A percentile compares a stretch with the other conserved stretches of the same genome.
Evolutionary conservation across 2,329 filamentous ascomycete genomes (phyloP).

Genomic region (Emmonsiellopsis sp.): DNA sequence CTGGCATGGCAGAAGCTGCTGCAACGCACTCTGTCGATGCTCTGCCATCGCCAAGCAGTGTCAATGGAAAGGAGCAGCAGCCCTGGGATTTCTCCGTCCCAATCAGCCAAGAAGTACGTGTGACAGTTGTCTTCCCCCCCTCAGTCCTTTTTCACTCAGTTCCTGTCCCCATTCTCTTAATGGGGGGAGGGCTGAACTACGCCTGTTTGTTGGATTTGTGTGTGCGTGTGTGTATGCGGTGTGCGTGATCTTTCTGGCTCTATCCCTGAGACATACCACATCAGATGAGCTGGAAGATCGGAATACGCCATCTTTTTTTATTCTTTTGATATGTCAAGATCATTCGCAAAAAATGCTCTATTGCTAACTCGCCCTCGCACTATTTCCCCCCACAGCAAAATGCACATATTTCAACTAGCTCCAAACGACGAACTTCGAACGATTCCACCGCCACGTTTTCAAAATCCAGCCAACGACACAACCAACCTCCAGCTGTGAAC

Average conservation of each 20-base stretch:
- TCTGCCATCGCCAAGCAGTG: constrained; percentile 27
- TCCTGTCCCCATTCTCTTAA: constrained; percentile 2
- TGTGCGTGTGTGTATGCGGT: not conserved
- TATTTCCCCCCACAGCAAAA: constrained; percentile 2
- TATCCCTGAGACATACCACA: not conserved
- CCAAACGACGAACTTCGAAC: constrained; percentile 27
- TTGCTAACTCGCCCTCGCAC: not conserved
- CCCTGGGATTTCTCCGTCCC: constrained; percentile 33
- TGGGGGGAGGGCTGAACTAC: not conserved
- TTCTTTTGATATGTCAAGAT: not conserved
- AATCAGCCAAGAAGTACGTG: constrained; percentile 27
- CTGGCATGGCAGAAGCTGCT: constrained; percentile 34
- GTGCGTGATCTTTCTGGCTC: not conserved
- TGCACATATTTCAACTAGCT: constrained; percentile 13
- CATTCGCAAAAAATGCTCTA: not conserved
- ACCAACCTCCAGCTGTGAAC: constrained; percentile 22
- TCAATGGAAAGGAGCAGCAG: constrained; percentile 20
- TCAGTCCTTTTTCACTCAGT: not conserved
- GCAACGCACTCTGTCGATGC: constrained; percentile 31
- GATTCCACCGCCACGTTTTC: constrained; percentile 24
- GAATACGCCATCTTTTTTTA: not conserved
- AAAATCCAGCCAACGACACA: constrained; percentile 22
- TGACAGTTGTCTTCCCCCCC: not conserved
- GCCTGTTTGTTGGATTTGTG: not conserved
- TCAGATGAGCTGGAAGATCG: not conserved